Percentiles rank a stretch among this genome's conserved stretches.
These are phyloP conservation scores for Hanseniaspora gamundiae DNA, from an alignment of 1,139 yeast genomes.

Conservation along the genomic window DNA sequence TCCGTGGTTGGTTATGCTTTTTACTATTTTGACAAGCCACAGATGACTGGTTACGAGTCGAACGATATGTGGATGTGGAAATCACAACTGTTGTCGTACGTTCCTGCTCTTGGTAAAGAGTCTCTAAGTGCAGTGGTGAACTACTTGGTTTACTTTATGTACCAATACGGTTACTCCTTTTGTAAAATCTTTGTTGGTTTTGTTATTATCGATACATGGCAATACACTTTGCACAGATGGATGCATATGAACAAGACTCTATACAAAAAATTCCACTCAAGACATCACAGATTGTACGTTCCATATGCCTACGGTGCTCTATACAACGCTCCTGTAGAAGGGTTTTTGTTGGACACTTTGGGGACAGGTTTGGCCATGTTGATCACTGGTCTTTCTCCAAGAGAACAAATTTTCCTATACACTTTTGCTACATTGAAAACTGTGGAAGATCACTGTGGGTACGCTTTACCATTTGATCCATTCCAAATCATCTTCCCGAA, in stretches of 20 bases:
- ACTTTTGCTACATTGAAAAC: conserved; percentile 90
- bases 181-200: conserved; percentile 51
- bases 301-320: conserved; percentile 96
- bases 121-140: conserved; percentile 18
- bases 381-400: conserved; percentile 49
- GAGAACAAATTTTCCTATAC: conserved; percentile 64
- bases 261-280: conserved; percentile 76
- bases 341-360: conserved; percentile 77
- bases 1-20: conserved; percentile 52
- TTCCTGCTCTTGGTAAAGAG: conserved; percentile 2
- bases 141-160: conserved; percentile 29
- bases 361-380: conserved; percentile 83
- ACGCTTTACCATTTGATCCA: conserved; percentile 79
- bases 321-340: conserved; percentile 89
- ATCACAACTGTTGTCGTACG: conserved; percentile 25
- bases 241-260: conserved; percentile 77
- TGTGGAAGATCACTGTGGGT: conserved; percentile 97
- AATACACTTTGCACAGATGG: conserved; percentile 72
- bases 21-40: conserved; percentile 45
- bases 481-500: conserved; percentile 87
- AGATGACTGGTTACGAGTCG: conserved; percentile 64
- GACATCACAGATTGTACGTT: conserved; percentile 87
- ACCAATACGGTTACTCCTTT: conserved; percentile 49
- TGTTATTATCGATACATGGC: conserved; percentile 84
- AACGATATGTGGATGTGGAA: conserved; percentile 56